Evolutionary conservation across 1,139 yeast species (phyloP).

Genomic region (Kodamaea fungicola): DNA sequence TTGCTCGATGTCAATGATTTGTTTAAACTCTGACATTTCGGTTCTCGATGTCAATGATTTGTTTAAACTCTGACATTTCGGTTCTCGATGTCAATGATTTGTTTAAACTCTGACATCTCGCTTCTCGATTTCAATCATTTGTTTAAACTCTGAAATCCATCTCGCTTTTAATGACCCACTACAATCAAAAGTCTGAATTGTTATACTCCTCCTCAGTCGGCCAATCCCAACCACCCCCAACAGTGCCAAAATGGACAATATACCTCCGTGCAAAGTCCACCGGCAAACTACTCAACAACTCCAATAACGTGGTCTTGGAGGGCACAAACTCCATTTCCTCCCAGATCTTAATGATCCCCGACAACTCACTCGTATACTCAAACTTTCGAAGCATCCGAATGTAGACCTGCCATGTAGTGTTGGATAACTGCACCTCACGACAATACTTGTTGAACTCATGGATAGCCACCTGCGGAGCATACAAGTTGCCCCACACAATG

Average conservation of each 20-base stretch:
- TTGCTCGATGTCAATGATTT: too few species aligned
- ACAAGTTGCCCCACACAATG: slow-evolving; percentile 44
- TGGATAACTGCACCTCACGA: slow-evolving; percentile 22
- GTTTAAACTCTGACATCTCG: too few species aligned
- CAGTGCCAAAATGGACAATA: slow-evolving; percentile 34
- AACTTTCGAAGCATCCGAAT: slow-evolving; percentile 48
- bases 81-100: too few species aligned
- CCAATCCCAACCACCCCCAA: slow-evolving; percentile 18
- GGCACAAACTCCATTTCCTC: slow-evolving; percentile 51
- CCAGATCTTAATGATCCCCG: slow-evolving; percentile 57
- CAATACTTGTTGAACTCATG: slow-evolving; percentile 48
- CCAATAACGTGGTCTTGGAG: slow-evolving; percentile 29
- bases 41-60: too few species aligned
- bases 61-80: too few species aligned
- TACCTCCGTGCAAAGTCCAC: slow-evolving; percentile 37
- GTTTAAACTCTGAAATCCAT: too few species aligned
- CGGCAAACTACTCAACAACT: slow-evolving; percentile 39
- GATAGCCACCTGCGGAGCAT: slow-evolving; percentile 61
- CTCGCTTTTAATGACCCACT: not conserved
- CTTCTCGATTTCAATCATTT: too few species aligned
- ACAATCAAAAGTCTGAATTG: not conserved
- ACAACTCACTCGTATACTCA: slow-evolving; percentile 47
- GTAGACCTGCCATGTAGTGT: slow-evolving; percentile 49
- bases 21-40: too few species aligned
- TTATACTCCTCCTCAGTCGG: slow-evolving; percentile 8